A percentile compares a stretch with the other conserved stretches of the same genome.
Evolutionary conservation across 1,139 yeast genomes (phyloP).

Genomic region (Pichia sp.): DNA sequence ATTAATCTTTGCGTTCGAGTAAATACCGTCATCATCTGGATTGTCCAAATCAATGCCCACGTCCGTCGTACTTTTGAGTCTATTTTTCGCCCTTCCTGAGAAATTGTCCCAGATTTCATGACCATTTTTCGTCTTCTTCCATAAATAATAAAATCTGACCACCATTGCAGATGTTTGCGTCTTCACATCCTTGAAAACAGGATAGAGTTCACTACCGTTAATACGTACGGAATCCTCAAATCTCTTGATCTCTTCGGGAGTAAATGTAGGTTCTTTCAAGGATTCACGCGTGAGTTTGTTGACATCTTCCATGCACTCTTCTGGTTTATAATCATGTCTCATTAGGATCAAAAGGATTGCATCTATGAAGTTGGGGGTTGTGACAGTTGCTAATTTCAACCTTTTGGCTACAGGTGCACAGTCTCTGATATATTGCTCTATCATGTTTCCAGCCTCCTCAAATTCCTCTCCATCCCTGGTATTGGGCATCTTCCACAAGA

Average conservation of each 20-base stretch:
- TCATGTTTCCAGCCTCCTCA: slow-evolving; percentile 19
- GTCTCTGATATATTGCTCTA: slow-evolving; percentile 48
- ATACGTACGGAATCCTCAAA: slow-evolving; percentile 73
- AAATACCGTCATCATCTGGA: slow-evolving; percentile 65
- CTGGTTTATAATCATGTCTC: slow-evolving; percentile 43
- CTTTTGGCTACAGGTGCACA: slow-evolving; percentile 53
- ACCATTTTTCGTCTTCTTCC: slow-evolving; percentile 85
- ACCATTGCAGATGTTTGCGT: slow-evolving; percentile 69
- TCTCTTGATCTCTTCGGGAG: slow-evolving; percentile 50
- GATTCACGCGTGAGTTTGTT: slow-evolving; percentile 45
- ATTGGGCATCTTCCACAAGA: slow-evolving; percentile 56
- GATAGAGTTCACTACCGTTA: slow-evolving; percentile 75
- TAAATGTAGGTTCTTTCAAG: slow-evolving; percentile 70
- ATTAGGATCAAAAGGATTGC: slow-evolving; percentile 51
- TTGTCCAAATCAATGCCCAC: slow-evolving; percentile 38
- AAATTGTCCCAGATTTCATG: slow-evolving; percentile 75
- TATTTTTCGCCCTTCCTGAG: slow-evolving; percentile 62
- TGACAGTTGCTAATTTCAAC: slow-evolving; percentile 38
- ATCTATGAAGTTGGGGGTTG: slow-evolving; percentile 75
- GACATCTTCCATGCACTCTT: slow-evolving; percentile 36
- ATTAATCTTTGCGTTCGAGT: slow-evolving; percentile 44
- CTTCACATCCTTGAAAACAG: slow-evolving; percentile 60
- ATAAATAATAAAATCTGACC: slow-evolving; percentile 77
- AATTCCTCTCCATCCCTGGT: slow-evolving; percentile 20
- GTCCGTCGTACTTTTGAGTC: slow-evolving; percentile 34